Percentiles rank a stretch among this genome's conserved stretches.
Evolutionary conservation across 1,284 basidiomycete genomes (phyloP).

Genomic region (Tranzscheliella williamsii): DNA sequence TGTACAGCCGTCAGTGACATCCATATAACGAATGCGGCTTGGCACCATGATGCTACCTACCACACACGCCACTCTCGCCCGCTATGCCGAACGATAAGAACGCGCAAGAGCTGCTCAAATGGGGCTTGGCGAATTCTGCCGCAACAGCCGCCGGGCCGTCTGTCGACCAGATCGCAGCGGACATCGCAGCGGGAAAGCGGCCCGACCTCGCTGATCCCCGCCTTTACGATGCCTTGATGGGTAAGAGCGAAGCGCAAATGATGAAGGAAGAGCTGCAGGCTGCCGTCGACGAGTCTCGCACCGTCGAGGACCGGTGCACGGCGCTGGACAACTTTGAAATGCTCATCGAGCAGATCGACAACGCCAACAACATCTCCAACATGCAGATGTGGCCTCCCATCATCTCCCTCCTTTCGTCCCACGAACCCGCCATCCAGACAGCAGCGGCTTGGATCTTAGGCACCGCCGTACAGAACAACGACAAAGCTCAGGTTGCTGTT

Average conservation of each 20-base stretch:
- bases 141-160: slow-evolving; percentile 13
- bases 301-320: slow-evolving; percentile 64
- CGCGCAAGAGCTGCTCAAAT: slow-evolving; percentile 56
- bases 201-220: slow-evolving; percentile 53
- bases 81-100: slow-evolving; percentile 48
- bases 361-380: slow-evolving; percentile 86
- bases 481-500: slow-evolving; percentile 76
- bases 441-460: slow-evolving; percentile 89
- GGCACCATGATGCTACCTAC: not conserved
- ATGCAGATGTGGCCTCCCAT: slow-evolving; percentile 85
- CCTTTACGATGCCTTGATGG: slow-evolving; percentile 57
- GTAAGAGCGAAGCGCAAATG: slow-evolving; percentile 59
- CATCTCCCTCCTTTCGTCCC: slow-evolving; percentile 70
- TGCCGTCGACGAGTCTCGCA: slow-evolving; percentile 39
- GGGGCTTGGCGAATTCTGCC: slow-evolving; percentile 44
- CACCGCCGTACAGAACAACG: slow-evolving; percentile 93
- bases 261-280: slow-evolving; percentile 56
- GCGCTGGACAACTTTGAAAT: slow-evolving; percentile 95
- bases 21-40: not conserved
- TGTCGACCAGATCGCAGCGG: slow-evolving; percentile 43
- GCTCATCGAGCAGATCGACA: slow-evolving; percentile 92
- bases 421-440: slow-evolving; percentile 69
- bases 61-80: not conserved
- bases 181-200: slow-evolving; percentile 46
- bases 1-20: not conserved